A percentile compares a stretch with the other conserved stretches of the same genome.
Conservation (phyloP, 2,329 filamentous ascomycete species). For the Monosporascus sp. region DNA sequence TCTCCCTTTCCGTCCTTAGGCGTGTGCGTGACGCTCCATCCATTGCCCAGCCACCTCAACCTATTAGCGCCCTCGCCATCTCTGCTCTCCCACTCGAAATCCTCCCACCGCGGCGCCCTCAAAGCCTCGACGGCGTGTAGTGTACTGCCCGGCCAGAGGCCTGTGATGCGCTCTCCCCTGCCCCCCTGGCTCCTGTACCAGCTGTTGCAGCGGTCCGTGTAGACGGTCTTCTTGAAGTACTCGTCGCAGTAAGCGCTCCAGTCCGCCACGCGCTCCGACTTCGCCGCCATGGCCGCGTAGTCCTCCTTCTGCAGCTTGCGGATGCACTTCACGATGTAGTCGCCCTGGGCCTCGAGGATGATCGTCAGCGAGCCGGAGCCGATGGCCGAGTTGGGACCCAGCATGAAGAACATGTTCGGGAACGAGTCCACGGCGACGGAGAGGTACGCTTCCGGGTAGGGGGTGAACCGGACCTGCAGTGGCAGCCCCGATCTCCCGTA, state of each 20-base stretch:
- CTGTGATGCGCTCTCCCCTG: conserved; percentile 33
- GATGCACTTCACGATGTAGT: conserved; percentile 42
- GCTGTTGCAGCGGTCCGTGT: conserved; percentile 43
- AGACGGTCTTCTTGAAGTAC: conserved; percentile 45
- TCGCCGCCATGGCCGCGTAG: conserved; percentile 40
- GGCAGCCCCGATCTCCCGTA: conserved; percentile 32
- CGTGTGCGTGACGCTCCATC: conserved; percentile 34
- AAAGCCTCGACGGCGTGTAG: conserved; percentile 39
- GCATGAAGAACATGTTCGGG: conserved; percentile 45
- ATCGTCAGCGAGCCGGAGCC: conserved; percentile 42
- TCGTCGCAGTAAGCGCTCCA: conserved; percentile 42
- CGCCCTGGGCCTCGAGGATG: conserved; percentile 43
- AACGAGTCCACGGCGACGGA: conserved; percentile 41
- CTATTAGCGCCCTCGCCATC: conserved; percentile 24
- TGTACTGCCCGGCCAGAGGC: conserved; percentile 41
- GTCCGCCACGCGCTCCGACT: conserved; percentile 38
- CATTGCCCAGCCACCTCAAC: conserved; percentile 38
- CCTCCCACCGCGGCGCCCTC: conserved; percentile 40
- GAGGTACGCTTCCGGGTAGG: conserved; percentile 38
- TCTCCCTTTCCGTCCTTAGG: conserved; percentile 17
- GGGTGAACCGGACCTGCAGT: conserved; percentile 34
- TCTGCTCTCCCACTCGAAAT: conserved; percentile 35
- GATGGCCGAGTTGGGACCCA: conserved; percentile 44
- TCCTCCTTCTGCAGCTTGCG: conserved; percentile 44
- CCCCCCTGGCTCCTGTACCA: conserved; percentile 48